These are phyloP conservation scores for Trametes gibbosa DNA, from an alignment of 768 basidiomycete genomes.

Conservation along the genomic window DNA sequence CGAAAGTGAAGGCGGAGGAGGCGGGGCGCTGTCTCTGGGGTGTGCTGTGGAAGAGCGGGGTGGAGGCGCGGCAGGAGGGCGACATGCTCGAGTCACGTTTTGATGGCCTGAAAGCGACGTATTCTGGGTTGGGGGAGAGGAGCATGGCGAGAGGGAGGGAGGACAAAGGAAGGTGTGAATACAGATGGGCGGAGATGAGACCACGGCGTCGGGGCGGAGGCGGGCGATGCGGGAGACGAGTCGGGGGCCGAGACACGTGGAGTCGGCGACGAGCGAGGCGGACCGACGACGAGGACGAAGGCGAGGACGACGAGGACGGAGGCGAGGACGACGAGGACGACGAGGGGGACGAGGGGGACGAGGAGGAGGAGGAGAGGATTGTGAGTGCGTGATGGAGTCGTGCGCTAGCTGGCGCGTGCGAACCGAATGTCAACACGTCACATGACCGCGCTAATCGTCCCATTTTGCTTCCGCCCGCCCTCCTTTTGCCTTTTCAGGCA, in stretches of 20 bases:
- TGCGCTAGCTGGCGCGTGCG: slow-evolving; percentile 5
- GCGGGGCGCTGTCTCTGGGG: slow-evolving; percentile 32
- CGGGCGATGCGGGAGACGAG: neutral
- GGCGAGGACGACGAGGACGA: too few relatives aligned
- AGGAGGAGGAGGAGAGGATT: neutral
- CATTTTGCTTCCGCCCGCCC: neutral
- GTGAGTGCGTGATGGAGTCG: neutral
- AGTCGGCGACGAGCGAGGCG: neutral
- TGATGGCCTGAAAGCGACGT: slow-evolving; percentile 33
- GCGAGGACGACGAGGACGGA: too few relatives aligned
- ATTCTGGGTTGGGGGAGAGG: slow-evolving; percentile 34
- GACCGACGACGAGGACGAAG: too few relatives aligned
- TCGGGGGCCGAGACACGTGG: neutral
- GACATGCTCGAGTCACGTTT: slow-evolving; percentile 34
- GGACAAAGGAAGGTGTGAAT: slow-evolving; percentile 28
- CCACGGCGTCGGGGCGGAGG: neutral
- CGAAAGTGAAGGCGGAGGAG: slow-evolving; percentile 35
- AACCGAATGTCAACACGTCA: slow-evolving; percentile 21
- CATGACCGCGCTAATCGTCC: slow-evolving; percentile 14
- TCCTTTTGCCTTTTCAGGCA: neutral
- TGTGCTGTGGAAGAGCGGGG: slow-evolving; percentile 27
- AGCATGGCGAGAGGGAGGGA: slow-evolving; percentile 24
- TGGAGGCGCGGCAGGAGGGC: slow-evolving; percentile 28
- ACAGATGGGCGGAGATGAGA: neutral
- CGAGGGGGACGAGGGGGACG: neutral